Base-by-base conservation (phyloP, 352 stramenopile genomes). In the Phytophthora chlamydospora region DNA sequence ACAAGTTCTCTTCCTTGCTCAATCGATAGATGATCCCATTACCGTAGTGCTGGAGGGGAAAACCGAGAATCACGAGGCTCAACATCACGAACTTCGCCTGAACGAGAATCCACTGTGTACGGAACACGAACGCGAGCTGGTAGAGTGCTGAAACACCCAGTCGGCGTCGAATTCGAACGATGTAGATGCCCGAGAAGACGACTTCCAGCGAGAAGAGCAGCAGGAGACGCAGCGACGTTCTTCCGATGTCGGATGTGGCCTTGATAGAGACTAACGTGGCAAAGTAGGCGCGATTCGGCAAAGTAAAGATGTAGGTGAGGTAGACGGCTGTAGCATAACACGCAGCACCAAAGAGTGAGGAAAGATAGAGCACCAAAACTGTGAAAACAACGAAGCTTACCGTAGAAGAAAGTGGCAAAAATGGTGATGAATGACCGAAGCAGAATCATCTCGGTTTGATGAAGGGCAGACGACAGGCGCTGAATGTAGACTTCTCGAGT, bases 361-460 rank as follows among this genome's bases (percentile, higher is more conserved):
- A 6, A 38, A 35, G 43, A 24, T 24, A 24, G 21, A 24, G 21
- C 21, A 24, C 21, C 21, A 24, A 24, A 24, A 24, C 21, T 24
- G 21, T 24, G 21, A 24, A 3, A 24, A 24, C 21, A 3, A 24
- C 21, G 21, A 24, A 24, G 62, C 43, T 16, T 31, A 56, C 62
- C 56, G 36, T 71, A 71, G 40, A 66, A 65, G 3, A 43, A 11
- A 17, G 43, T 14, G 8, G 41, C 38, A 31, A 33, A 33, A 31
- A 59, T 62, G 13, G 62, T 62, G 12, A 48, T 71, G 39, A 62
- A 71, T 19, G 49, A 71, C 10, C 56, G 55, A 4, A 71, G 50
- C 24, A 71, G 12, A n/a, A 66, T 58, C 16, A 71, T 65, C 33
- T 71, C 62, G 4, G 54, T 62, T 31, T 60, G 51, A 34, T 66